phyloP scores from a whole-genome alignment of 1,139 yeast species.

The Kodamaea fungicola region DNA sequence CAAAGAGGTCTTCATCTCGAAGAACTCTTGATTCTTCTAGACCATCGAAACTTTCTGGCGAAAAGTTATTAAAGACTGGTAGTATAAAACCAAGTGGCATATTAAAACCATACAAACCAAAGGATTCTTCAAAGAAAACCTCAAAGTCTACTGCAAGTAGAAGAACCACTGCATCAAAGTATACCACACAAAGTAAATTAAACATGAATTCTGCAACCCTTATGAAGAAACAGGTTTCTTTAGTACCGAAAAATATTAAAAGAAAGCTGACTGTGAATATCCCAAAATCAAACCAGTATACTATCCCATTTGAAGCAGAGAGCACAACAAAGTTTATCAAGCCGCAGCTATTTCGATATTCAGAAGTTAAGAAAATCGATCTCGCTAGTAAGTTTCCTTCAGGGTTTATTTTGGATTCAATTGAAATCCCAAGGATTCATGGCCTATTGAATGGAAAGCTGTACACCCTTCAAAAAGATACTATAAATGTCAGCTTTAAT shows the following conservation, averaged over 20 bases:
- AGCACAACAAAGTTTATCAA: constrained; percentile 19
- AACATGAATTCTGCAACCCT: no score
- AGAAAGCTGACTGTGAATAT: background rate
- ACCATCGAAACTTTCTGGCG: no score
- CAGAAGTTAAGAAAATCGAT: background rate
- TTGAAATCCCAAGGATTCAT: constrained; percentile 20
- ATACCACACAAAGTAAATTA: no score
- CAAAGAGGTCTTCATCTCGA: no score
- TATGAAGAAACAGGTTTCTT: no score
- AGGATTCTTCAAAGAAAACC: no score
- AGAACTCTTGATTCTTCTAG: no score
- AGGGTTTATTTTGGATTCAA: constrained; percentile 14
- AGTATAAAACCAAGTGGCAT: no score
- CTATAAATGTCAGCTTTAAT: constrained; percentile 16
- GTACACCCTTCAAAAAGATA: constrained; percentile 16
- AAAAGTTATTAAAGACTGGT: no score
- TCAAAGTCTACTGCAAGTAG: no score
- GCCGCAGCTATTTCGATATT: background rate
- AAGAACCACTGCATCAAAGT: no score
- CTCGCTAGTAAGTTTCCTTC: constrained; percentile 7
- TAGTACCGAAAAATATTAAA: constrained; percentile 1
- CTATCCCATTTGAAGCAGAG: constrained; percentile 39
- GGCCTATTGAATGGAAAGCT: constrained; percentile 23
- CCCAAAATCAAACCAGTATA: constrained; percentile 13
- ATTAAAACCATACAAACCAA: no score